phyloP scores from a whole-genome alignment of 2,329 filamentous ascomycete genomes.

The Botrytis pseudocinerea region DNA sequence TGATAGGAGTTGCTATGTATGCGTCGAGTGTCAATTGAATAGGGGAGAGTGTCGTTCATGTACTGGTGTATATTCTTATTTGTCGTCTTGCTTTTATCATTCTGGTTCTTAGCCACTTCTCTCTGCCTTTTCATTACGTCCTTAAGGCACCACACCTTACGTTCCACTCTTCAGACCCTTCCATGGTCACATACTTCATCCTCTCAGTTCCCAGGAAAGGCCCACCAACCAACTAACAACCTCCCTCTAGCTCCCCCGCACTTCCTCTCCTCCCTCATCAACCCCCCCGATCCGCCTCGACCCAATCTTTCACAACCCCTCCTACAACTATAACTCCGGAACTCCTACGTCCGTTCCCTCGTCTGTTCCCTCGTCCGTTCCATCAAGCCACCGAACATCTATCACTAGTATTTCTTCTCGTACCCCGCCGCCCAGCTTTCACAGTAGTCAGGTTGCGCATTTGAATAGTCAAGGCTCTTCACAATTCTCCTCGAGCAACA shows the following conservation, averaged over 20 bases:
- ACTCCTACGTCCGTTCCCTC: constrained; percentile 30
- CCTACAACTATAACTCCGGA: constrained; percentile 35
- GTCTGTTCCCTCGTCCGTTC: constrained; percentile 28
- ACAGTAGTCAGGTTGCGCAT: constrained; percentile 28
- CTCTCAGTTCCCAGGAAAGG: neutral
- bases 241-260: constrained; percentile 32
- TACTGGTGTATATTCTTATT: neutral
- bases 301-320: constrained; percentile 27
- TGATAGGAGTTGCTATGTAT: neutral
- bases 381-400: constrained; percentile 22
- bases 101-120: neutral
- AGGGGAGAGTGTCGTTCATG: neutral
- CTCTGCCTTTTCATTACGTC: neutral
- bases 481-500: neutral
- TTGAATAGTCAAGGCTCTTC: neutral
- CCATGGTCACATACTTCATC: neutral
- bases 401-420: constrained; percentile 4
- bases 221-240: neutral
- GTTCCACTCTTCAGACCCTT: too few relatives aligned
- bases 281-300: constrained; percentile 32
- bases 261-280: constrained; percentile 30
- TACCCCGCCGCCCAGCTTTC: constrained; percentile 29
- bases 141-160: too few relatives aligned
- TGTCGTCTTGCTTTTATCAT: neutral
- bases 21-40: neutral